Percentiles rank a stretch among this genome's conserved stretches.
Conservation (phyloP, 2,329 filamentous ascomycete genomes). For the Cladosporium austrohemisphaericum region DNA sequence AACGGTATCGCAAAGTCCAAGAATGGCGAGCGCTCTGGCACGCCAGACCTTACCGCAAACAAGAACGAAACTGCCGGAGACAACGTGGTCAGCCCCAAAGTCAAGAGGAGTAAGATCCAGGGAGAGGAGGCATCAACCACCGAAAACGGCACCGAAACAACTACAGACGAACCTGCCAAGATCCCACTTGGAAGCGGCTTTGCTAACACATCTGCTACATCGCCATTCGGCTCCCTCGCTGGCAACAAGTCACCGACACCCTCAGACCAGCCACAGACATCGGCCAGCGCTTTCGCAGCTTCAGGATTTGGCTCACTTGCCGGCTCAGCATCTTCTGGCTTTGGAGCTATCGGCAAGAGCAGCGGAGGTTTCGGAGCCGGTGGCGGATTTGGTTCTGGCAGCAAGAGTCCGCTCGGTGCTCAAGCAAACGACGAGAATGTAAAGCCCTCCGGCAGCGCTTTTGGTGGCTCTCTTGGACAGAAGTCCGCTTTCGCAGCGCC, state of each 20-base stretch:
- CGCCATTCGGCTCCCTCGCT: conserved; percentile 47
- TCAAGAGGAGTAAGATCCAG: conserved; percentile 42
- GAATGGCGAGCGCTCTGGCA: conserved; percentile 6
- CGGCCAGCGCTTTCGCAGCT: conserved; percentile 49
- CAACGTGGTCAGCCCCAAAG: conserved; percentile 41
- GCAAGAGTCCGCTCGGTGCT: conserved; percentile 36
- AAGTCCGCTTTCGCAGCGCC: conserved; percentile 29
- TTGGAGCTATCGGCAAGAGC: conserved; percentile 33
- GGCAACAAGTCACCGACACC: conserved; percentile 31
- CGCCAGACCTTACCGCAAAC: background rate
- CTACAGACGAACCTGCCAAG: conserved; percentile 20
- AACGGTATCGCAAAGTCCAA: background rate
- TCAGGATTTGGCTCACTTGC: conserved; percentile 46
- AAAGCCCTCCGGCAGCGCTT: conserved; percentile 20
- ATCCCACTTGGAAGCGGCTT: conserved; percentile 41
- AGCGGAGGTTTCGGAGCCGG: conserved; percentile 23
- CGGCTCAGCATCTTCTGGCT: conserved; percentile 35
- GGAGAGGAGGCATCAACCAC: conserved; percentile 22
- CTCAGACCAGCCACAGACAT: conserved; percentile 34
- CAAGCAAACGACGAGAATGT: conserved; percentile 24
- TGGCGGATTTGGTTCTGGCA: conserved; percentile 27
- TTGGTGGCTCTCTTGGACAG: conserved; percentile 38
- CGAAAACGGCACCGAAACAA: conserved; percentile 26
- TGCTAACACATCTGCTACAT: conserved; percentile 43
- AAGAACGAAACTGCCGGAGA: conserved; percentile 23